Conservation (phyloP, 2,329 filamentous ascomycete species). For the Scytalidium sp. region DNA sequence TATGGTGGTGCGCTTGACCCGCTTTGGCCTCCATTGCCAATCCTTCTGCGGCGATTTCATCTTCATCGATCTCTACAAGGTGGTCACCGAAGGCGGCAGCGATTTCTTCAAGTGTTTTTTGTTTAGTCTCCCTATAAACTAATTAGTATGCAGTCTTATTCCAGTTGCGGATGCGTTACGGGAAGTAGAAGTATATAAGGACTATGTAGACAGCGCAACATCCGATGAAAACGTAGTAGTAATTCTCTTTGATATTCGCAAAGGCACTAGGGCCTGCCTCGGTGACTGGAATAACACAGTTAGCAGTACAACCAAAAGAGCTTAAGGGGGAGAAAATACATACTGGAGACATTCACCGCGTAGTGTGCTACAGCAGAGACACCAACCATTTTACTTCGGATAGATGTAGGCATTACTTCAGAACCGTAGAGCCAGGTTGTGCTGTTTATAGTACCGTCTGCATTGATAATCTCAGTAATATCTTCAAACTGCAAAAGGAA, state of each 20-base stretch:
- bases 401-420: conserved; percentile 48
- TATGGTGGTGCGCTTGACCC: background rate
- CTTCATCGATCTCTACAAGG: conserved; percentile 30
- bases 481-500: conserved; percentile 8
- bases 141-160: background rate
- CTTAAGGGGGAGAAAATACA: conserved; percentile 8
- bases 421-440: conserved; percentile 53
- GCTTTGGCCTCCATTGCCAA: background rate
- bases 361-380: conserved; percentile 50
- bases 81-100: conserved; percentile 45
- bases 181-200: conserved; percentile 52
- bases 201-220: conserved; percentile 48
- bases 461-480: background rate
- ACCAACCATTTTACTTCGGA: conserved; percentile 53
- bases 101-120: conserved; percentile 46
- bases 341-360: conserved; percentile 47
- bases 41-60: conserved; percentile 7
- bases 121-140: conserved; percentile 37
- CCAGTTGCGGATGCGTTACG: conserved; percentile 24
- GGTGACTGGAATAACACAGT: conserved; percentile 32
- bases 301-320: background rate
- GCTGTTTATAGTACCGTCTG: conserved; percentile 48
- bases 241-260: conserved; percentile 53
- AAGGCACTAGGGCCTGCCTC: conserved; percentile 53
- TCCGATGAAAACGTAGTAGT: conserved; percentile 56